Conservation (phyloP, 345 rosid genomes). For the Hibiscus tridactylites region DNA sequence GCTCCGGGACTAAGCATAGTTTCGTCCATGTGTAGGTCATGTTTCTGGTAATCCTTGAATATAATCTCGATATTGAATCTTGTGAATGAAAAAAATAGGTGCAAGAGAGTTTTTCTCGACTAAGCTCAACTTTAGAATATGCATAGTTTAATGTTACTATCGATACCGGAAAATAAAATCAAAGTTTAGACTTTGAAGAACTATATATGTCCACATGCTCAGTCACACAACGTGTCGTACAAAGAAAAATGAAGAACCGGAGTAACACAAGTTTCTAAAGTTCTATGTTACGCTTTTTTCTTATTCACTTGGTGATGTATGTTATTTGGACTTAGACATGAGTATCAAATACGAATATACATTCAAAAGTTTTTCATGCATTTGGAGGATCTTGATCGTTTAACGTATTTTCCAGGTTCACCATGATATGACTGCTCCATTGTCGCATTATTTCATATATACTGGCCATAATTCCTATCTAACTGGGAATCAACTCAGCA, state of each 20-base stretch:
- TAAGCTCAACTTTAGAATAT: not conserved
- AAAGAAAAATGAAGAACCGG: too few species aligned
- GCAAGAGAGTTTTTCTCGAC: too few species aligned
- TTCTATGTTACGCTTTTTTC: not conserved
- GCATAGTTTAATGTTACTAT: not conserved
- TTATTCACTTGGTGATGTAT: not conserved
- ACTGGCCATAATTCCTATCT: constrained; percentile 97
- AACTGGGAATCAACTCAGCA: constrained; percentile 92
- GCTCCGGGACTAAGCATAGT: too few species aligned
- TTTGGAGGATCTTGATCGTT: not conserved
- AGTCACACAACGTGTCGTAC: too few species aligned
- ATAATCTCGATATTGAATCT: too few species aligned
- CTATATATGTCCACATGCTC: too few species aligned
- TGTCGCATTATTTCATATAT: constrained; percentile 84
- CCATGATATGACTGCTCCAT: constrained; percentile 81
- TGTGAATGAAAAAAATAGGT: too few species aligned
- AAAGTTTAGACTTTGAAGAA: not conserved
- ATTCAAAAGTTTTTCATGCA: not conserved
- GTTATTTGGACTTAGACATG: not conserved
- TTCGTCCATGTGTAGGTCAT: too few species aligned
- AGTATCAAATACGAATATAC: not conserved
- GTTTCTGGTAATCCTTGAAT: too few species aligned
- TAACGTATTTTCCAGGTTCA: constrained; percentile 55
- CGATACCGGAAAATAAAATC: not conserved
- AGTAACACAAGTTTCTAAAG: not conserved